Conservation (phyloP, 306 rosid species). For the Cucumis cinereus region DNA sequence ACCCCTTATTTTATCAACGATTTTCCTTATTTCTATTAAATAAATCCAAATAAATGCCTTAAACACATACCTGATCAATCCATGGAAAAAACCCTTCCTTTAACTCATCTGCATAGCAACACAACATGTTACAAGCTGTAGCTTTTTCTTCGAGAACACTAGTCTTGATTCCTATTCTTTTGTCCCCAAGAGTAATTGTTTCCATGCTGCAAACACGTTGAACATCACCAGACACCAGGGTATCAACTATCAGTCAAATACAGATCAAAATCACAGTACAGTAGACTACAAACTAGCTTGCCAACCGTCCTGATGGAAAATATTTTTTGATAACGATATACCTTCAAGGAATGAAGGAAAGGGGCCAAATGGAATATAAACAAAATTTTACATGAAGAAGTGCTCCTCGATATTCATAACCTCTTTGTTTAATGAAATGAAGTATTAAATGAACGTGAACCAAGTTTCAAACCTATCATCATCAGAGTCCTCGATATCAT, state of each 20-base stretch:
- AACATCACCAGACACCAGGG: neutral
- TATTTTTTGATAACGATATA: neutral
- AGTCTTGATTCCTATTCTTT: slow-evolving; percentile 92
- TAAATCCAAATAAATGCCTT: neutral
- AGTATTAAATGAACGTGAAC: neutral
- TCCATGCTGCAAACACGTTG: slow-evolving; percentile 62
- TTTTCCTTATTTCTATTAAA: neutral
- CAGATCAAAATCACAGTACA: slow-evolving; percentile 4
- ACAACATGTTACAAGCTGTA: slow-evolving; percentile 93
- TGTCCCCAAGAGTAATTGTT: slow-evolving; percentile 93
- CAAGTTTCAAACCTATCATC: slow-evolving; percentile 60
- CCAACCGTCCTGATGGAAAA: neutral
- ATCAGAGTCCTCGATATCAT: slow-evolving; percentile 63
- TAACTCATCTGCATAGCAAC: slow-evolving; percentile 94
- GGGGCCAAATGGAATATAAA: neutral
- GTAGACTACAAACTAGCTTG: neutral
- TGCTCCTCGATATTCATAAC: neutral
- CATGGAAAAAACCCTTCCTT: slow-evolving; percentile 97
- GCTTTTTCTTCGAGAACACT: slow-evolving; percentile 95
- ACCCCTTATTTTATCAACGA: neutral
- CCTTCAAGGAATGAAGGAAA: neutral
- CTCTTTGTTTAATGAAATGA: neutral
- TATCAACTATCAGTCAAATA: slow-evolving; percentile 3
- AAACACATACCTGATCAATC: slow-evolving; percentile 79
- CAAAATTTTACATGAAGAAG: neutral